These are phyloP conservation scores for Phytophthora constricta DNA, from an alignment of 352 stramenopile species.

Conservation along the genomic window DNA sequence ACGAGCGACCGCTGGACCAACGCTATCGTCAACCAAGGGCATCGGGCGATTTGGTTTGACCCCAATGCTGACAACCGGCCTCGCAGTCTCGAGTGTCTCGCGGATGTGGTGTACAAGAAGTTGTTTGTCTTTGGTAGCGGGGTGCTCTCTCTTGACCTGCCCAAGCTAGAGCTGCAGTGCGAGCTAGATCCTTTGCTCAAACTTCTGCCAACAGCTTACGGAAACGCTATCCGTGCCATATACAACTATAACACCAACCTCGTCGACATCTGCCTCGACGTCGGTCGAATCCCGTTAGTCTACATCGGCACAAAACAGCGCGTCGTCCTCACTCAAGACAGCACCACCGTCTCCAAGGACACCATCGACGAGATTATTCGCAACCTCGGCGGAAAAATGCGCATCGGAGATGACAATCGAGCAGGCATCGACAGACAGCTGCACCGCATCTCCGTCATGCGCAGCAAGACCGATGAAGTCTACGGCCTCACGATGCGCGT, in stretches of 20 bases:
- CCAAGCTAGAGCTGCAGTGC: conserved; percentile 33
- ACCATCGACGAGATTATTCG: conserved; percentile 64
- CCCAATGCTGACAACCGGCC: conserved; percentile 22
- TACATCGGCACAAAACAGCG: conserved; percentile 43
- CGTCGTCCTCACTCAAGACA: conserved; percentile 29
- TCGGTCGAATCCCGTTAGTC: conserved; percentile 36
- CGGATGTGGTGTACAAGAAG: background rate
- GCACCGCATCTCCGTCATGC: conserved; percentile 84
- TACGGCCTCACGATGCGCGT: conserved; percentile 80
- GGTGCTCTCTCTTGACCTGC: background rate
- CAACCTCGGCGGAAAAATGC: conserved; percentile 44
- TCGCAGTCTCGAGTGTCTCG: conserved; percentile 41
- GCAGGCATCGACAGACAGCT: conserved; percentile 73
- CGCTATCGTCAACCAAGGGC: conserved; percentile 17
- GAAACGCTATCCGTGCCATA: conserved; percentile 29
- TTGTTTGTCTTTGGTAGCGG: background rate
- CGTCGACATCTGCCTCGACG: conserved; percentile 50
- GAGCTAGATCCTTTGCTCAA: conserved; percentile 44
- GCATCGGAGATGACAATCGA: conserved; percentile 84
- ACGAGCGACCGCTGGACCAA: conserved; percentile 38
- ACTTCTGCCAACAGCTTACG: conserved; percentile 36
- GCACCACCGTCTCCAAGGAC: conserved; percentile 37
- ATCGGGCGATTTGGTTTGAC: conserved; percentile 46
- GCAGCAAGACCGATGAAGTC: conserved; percentile 57
- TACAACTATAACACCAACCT: conserved; percentile 32